A percentile compares a stretch with the other conserved stretches of the same genome.
These are phyloP conservation scores for Phyllosticta citrichinensis DNA, from an alignment of 2,329 filamentous ascomycete genomes.

Conservation along the genomic window DNA sequence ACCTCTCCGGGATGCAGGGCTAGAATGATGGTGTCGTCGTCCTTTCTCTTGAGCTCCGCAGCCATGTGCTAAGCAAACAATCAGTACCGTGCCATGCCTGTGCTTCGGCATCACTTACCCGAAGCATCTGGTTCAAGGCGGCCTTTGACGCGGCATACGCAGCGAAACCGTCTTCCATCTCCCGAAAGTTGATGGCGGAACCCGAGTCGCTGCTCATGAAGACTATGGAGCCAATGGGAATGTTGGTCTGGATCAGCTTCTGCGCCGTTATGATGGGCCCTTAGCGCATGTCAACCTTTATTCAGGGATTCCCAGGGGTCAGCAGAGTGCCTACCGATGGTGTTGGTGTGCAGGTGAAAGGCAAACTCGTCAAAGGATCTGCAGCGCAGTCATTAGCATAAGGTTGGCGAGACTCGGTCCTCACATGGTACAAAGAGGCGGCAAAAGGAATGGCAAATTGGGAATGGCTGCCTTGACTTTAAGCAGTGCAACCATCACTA, in stretches of 20 bases:
- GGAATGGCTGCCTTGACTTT: not conserved
- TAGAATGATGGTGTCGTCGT: conserved; percentile 39
- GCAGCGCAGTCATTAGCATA: not conserved
- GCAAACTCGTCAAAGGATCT: conserved; percentile 45
- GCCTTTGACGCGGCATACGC: conserved; percentile 49
- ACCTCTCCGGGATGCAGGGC: conserved; percentile 51
- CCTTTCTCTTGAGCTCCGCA: conserved; percentile 43
- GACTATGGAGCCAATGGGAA: conserved; percentile 40
- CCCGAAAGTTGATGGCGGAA: conserved; percentile 40
- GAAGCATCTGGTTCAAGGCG: conserved; percentile 46
- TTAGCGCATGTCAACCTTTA: not conserved
- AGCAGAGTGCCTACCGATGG: conserved; percentile 25
- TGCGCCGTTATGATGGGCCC: conserved; percentile 48
- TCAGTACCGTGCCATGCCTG: not conserved
- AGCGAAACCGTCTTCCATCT: conserved; percentile 49
- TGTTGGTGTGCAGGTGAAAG: conserved; percentile 48
- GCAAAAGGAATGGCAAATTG: not conserved
- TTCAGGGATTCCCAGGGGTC: conserved; percentile 14
- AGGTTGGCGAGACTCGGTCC: not conserved
- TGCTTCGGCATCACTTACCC: conserved; percentile 17
- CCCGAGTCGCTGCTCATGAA: conserved; percentile 51
- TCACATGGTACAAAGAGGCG: not conserved
- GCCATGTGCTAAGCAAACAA: conserved; percentile 38
- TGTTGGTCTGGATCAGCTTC: conserved; percentile 38
- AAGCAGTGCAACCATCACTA: not conserved